Evolutionary conservation across 257 asterid species (phyloP).

Genomic region (Coffea canephora): DNA sequence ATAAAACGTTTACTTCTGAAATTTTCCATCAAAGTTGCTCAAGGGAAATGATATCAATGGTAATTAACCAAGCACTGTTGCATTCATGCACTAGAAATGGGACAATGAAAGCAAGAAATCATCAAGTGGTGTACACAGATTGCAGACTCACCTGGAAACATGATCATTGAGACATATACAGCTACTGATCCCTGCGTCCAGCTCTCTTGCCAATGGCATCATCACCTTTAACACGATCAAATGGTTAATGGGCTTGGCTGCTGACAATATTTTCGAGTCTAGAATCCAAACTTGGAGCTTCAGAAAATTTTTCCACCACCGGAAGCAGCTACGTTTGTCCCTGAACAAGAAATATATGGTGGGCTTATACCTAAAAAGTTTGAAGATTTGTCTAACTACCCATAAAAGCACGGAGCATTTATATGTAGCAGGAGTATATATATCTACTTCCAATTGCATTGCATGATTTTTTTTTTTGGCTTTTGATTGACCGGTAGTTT

Average conservation of each 20-base stretch:
- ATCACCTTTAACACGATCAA: background rate
- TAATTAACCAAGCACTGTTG: too few relatives aligned
- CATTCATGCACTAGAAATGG: background rate
- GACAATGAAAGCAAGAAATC: background rate
- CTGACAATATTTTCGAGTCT: background rate
- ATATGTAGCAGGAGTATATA: background rate
- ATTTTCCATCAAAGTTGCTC: too few relatives aligned
- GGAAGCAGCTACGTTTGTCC: too few relatives aligned
- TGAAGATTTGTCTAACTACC: constrained; percentile 3
- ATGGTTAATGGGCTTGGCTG: background rate
- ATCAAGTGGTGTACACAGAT: background rate
- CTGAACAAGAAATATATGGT: too few relatives aligned
- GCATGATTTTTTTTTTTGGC: background rate
- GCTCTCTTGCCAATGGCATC: background rate
- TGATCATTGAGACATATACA: background rate
- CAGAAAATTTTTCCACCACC: background rate
- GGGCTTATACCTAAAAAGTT: too few relatives aligned
- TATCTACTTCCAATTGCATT: background rate
- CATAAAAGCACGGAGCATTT: background rate
- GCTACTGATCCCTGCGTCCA: background rate
- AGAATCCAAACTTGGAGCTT: background rate
- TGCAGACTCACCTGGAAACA: background rate
- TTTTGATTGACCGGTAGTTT: constrained; percentile 16
- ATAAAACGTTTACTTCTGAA: too few relatives aligned
- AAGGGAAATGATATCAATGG: too few relatives aligned